phyloP scores from a whole-genome alignment of 257 asterid species.

The Salvia rosmarinus region DNA sequence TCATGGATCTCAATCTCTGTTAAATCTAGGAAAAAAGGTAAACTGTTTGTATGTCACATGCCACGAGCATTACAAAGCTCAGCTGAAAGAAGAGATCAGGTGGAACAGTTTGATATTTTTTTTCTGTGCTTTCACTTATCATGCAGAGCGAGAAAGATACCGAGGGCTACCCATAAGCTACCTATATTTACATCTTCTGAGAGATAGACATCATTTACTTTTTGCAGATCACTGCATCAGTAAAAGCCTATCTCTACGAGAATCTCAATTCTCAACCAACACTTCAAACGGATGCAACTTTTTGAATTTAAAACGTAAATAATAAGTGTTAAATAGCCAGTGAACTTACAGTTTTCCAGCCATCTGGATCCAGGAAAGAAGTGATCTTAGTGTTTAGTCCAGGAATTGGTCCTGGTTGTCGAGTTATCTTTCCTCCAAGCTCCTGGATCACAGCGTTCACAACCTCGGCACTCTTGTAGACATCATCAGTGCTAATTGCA shows the following conservation, averaged over 20 bases:
- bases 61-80: neutral
- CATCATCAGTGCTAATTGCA: constrained; percentile 86
- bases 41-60: neutral
- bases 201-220: neutral
- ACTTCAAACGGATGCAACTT: neutral
- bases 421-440: constrained; percentile 92
- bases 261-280: neutral
- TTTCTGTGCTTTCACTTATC: neutral
- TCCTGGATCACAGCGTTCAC: constrained; percentile 76
- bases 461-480: constrained; percentile 89
- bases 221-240: neutral
- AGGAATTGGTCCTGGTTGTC: constrained; percentile 88
- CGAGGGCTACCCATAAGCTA: neutral
- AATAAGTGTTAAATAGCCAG: neutral
- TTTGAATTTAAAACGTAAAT: neutral
- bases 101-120: neutral
- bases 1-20: neutral
- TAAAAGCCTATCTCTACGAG: neutral
- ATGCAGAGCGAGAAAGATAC: neutral
- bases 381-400: constrained; percentile 91
- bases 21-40: neutral
- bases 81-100: neutral
- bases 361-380: constrained; percentile 95
- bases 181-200: neutral
- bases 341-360: constrained; percentile 92